Evolutionary conservation across 1,284 basidiomycete species (phyloP).

Genomic region (Rhodofomes roseus): DNA sequence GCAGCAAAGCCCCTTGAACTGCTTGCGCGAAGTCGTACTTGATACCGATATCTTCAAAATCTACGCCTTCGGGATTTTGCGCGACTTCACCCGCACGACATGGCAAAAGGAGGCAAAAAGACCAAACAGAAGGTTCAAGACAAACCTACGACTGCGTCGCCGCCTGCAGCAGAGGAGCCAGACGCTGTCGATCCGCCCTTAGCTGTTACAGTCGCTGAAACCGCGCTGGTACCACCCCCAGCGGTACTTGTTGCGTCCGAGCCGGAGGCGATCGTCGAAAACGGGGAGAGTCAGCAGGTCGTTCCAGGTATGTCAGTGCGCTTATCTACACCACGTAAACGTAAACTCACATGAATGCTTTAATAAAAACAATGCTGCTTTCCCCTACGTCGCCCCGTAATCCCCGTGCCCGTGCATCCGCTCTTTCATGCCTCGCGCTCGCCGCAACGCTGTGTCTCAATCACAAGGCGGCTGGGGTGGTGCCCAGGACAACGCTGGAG

Average conservation of each 20-base stretch:
- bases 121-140: background rate
- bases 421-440: constrained; percentile 9
- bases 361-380: constrained; percentile 1
- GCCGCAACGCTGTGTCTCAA: constrained; percentile 16
- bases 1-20: background rate
- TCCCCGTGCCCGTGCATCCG: background rate
- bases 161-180: background rate
- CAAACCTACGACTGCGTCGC: background rate
- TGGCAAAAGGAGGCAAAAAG: background rate
- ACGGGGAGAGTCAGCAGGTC: constrained; percentile 3
- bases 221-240: background rate
- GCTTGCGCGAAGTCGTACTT: background rate
- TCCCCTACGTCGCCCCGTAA: background rate
- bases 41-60: background rate
- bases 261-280: background rate
- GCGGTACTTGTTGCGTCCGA: background rate
- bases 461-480: constrained; percentile 14
- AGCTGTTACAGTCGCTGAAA: background rate
- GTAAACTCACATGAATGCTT: background rate
- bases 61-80: background rate
- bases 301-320: constrained; percentile 6
- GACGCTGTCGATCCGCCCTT: background rate
- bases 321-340: constrained; percentile 3
- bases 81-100: background rate
- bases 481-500: constrained; percentile 11